Evolutionary conservation across 2,329 filamentous ascomycete genomes (phyloP), one percentile per base, ranked within the genome.

Genomic region (Stachybotrys echinatus): DNA sequence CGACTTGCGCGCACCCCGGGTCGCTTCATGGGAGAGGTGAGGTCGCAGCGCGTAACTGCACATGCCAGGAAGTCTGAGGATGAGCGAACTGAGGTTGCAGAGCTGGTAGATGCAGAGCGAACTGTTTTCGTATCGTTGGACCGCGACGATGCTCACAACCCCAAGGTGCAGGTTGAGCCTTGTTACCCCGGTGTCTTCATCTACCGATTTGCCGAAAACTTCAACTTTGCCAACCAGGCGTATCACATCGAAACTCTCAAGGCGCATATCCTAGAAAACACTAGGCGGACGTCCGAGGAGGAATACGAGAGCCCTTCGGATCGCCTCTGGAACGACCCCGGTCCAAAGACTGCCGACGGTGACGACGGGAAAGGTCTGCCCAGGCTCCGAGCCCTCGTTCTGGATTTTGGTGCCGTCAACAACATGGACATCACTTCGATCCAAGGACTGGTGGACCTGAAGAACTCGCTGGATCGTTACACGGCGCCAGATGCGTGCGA

Each of bases 371-470:
- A 67, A 27, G 58, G 59, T 12, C 65, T 74, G 1, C 79, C 80
- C 0, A 63, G 71, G 12, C 68, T 83, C 17, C 72, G 72, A 5
- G 79, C 81, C 5, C 55, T 85, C 8, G 70, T 84, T 10, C 67
- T 84, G 3, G 81, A 84, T 63, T 81, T 79, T 58, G 75, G 76
- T 0, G 71, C 77, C 2, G 76, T 84, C 43, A 79, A 80, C 57
- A 72, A 74, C 50, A 66, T 84, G 23, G 81, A 85, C 52, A 72
- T 81, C 8, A 83, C 80, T 0, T 76, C 77, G 3, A 63, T 83
- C 0, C 80, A 84, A 56, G 76, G 76, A 1, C 65, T 85, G 12
- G 69, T 81, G 43, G 79, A 83, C 56, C 63, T 81, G 12, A 73
- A 79, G 39, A 76, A 75, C 54, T 71, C 75, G 20, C 67, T 84